phyloP scores from a whole-genome alignment of 768 basidiomycete genomes.

The Lactarius hatsudake region DNA sequence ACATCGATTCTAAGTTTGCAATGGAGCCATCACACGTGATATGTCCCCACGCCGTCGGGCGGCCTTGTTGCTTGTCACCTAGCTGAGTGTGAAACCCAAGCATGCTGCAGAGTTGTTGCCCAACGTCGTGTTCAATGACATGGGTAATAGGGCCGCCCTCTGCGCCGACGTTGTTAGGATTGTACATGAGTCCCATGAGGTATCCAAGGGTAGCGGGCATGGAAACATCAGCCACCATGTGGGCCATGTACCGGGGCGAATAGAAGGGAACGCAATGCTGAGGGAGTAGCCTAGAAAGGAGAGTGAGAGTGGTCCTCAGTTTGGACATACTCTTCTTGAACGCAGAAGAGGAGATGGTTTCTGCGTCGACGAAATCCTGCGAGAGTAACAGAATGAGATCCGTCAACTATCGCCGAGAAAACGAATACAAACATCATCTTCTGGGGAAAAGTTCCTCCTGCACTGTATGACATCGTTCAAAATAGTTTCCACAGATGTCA shows the following conservation, averaged over 20 bases:
- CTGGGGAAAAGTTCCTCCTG: constrained; percentile 33
- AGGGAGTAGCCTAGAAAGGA: constrained; percentile 30
- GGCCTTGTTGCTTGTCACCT: not conserved
- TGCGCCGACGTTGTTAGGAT: constrained; percentile 46
- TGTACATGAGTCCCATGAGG: constrained; percentile 33
- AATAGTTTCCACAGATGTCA: constrained; percentile 30
- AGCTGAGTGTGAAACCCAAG: constrained; percentile 35
- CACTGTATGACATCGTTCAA: constrained; percentile 30
- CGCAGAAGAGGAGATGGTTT: constrained; percentile 26
- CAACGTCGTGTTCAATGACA: constrained; percentile 39
- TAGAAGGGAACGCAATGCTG: constrained; percentile 40
- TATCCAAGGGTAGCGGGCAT: constrained; percentile 32
- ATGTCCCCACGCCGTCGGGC: constrained; percentile 40
- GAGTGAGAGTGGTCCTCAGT: constrained; percentile 27
- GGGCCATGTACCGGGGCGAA: constrained; percentile 41
- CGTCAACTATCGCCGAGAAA: not conserved
- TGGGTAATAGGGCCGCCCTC: constrained; percentile 43
- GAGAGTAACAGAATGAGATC: not conserved
- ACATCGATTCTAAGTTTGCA: constrained; percentile 48
- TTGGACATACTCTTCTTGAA: constrained; percentile 30
- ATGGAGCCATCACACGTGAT: constrained; percentile 44
- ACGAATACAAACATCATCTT: constrained; percentile 33
- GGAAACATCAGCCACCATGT: constrained; percentile 40
- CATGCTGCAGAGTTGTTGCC: constrained; percentile 41
- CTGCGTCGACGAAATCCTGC: constrained; percentile 30